phyloP scores from a whole-genome alignment of 169 alveolate genomes.

The Eimeria brunetti region DNA sequence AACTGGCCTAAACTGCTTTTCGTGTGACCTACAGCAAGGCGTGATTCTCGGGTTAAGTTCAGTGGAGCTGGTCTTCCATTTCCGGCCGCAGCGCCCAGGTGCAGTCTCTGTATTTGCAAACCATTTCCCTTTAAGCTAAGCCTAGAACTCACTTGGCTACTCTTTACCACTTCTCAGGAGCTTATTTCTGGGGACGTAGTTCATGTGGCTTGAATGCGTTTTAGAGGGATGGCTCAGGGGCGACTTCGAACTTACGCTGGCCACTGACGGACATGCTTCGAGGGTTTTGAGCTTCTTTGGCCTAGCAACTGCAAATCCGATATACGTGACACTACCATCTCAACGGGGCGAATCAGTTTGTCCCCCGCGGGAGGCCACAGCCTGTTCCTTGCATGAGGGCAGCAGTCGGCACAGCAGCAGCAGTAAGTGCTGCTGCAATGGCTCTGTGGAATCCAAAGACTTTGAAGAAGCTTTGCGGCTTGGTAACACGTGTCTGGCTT shows the following conservation, averaged over 20 bases:
- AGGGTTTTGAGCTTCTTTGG: constrained; percentile 47
- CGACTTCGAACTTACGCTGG: constrained; percentile 56
- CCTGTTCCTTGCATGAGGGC: constrained; percentile 32
- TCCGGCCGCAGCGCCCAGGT: constrained; percentile 69
- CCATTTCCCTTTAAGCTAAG: background rate
- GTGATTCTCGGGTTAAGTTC: constrained; percentile 37
- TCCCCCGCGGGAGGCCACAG: constrained; percentile 19
- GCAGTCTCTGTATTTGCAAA: background rate
- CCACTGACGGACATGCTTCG: constrained; percentile 40
- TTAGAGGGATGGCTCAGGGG: constrained; percentile 64
- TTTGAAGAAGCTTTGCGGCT: background rate
- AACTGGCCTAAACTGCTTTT: constrained; percentile 35
- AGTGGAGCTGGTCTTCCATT: constrained; percentile 37
- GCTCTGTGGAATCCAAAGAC: background rate
- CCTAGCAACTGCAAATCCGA: constrained; percentile 46
- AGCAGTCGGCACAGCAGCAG: background rate
- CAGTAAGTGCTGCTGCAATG: background rate
- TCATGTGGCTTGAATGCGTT: background rate
- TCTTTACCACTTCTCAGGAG: background rate
- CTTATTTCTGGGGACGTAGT: background rate
- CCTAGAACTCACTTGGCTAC: background rate
- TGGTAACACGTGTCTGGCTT: constrained; percentile 21
- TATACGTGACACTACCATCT: constrained; percentile 30
- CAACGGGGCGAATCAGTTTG: background rate
- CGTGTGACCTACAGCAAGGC: constrained; percentile 50